Evolutionary conservation across 2,329 filamentous ascomycete species (phyloP), one percentile per base, ranked within the genome.

Genomic region (Alternaria novae-zelandiae): DNA sequence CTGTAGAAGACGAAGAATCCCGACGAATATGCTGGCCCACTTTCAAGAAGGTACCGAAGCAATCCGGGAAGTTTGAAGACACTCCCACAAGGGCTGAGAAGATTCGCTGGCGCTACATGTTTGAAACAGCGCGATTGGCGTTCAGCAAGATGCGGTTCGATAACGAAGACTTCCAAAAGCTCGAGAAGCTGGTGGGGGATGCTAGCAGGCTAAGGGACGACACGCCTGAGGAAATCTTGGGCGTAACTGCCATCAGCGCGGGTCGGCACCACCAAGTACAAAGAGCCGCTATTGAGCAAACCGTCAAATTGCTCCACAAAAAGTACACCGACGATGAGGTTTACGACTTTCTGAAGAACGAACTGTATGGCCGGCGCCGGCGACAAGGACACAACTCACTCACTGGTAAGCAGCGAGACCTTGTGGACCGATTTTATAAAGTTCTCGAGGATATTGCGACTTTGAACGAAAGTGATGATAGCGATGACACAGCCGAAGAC

Each of bases 31-130:
- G 26, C 30, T 58, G 54, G 47, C 13, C 17, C 11, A 28, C 15
- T 4, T 43, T 58, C 23, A n/a, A 20, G 0, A 58, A 36, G 17
- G 41, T 58, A 9, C 36, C 21, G 23, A 62, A 62, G 41, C n/a
- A 26, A 8, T 21, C 15, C 21, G 54, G 12, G n/a, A 46, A 12
- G 11, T 13, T 23, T 12, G 20, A 26, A 13, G 20, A 36, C 7
- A 20, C 41, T 25, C 54, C 36, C 36, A 41, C 36, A 21, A 46
- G n/a, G 11, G 12, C 23, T 15, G 20, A 26, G n/a, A 26, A 36
- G n/a, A 12, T 30, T 30, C 54, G 64, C 30, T 46, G 73, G 71
- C 65, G 53, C 49, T 76, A 70, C 30, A 54, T 74, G 12, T 74
- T 66, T 45, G 67, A 70, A 44, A 68, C 71, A 3, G 69, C 57